Percentiles rank a stretch among this genome's conserved stretches.
These are phyloP conservation scores for Arthroderma sp. DNA, from an alignment of 2,329 filamentous ascomycete species.

Conservation along the genomic window DNA sequence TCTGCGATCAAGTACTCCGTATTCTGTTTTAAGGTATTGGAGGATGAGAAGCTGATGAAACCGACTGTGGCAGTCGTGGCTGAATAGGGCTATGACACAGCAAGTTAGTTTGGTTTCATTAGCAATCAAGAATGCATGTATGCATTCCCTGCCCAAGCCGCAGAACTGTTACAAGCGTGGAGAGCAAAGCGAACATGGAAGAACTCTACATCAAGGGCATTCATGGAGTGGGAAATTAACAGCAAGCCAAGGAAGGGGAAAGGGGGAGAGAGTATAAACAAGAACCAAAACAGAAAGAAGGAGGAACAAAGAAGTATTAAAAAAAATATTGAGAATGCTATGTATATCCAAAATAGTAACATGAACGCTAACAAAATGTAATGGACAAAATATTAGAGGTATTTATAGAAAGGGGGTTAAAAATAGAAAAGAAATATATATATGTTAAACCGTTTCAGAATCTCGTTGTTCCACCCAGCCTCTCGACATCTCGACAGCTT, in stretches of 20 bases:
- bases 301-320: neutral
- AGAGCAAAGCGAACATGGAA: neutral
- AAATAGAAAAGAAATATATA: no score
- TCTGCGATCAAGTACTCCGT: neutral
- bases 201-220: no score
- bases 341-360: no score
- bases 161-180: neutral
- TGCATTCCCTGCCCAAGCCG: neutral
- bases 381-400: no score
- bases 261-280: neutral
- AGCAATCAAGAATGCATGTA: neutral
- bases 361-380: no score
- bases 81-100: conserved; percentile 4
- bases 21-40: no score
- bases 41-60: neutral
- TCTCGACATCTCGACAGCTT: conserved; percentile 65
- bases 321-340: neutral
- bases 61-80: conserved; percentile 1
- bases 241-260: neutral
- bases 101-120: neutral
- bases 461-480: conserved; percentile 44
- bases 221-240: no score
- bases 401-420: no score
- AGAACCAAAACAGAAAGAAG: neutral
- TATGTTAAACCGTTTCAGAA: neutral